A percentile compares a stretch with the other conserved stretches of the same genome.
phyloP scores from a whole-genome alignment of 2,329 filamentous ascomycete genomes.

The Colletotrichum coccodes region DNA sequence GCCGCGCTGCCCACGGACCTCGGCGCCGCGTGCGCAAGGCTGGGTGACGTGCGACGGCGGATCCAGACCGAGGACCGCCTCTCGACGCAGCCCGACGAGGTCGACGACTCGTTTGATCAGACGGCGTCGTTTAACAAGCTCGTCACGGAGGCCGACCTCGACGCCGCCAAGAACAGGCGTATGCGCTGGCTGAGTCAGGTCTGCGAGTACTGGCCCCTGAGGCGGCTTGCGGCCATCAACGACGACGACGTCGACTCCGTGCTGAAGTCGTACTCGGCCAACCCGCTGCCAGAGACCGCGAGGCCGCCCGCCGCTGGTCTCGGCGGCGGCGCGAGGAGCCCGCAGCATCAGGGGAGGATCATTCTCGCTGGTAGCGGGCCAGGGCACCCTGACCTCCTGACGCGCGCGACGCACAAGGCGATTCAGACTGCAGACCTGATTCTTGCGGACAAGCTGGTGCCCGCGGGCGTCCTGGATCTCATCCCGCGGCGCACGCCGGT shows the following conservation, averaged over 20 bases:
- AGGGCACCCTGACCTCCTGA: constrained; percentile 91
- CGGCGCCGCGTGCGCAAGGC: constrained; percentile 78
- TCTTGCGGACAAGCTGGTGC: constrained; percentile 87
- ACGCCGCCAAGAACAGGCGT: constrained; percentile 79
- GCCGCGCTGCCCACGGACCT: constrained; percentile 80
- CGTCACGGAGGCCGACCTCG: constrained; percentile 77
- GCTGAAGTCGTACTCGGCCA: constrained; percentile 73
- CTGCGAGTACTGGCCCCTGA: constrained; percentile 98
- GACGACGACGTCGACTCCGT: constrained; percentile 83
- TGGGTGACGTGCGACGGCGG: constrained; percentile 77
- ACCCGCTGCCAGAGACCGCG: background rate
- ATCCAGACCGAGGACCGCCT: constrained; percentile 80
- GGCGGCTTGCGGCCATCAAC: constrained; percentile 80
- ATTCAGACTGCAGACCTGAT: constrained; percentile 81
- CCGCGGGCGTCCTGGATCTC: constrained; percentile 85
- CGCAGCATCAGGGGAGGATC: constrained; percentile 70
- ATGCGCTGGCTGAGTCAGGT: constrained; percentile 96
- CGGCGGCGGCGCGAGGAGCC: background rate
- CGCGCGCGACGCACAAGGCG: constrained; percentile 81
- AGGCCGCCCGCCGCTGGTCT: background rate
- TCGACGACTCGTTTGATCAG: constrained; percentile 77
- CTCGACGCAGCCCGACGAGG: constrained; percentile 41
- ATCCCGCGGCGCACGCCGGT: constrained; percentile 90
- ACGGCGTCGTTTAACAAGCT: constrained; percentile 86
- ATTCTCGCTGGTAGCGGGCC: constrained; percentile 93